These are phyloP conservation scores for Botrytis fabae DNA, from an alignment of 2,329 filamentous ascomycete species.

Conservation along the genomic window DNA sequence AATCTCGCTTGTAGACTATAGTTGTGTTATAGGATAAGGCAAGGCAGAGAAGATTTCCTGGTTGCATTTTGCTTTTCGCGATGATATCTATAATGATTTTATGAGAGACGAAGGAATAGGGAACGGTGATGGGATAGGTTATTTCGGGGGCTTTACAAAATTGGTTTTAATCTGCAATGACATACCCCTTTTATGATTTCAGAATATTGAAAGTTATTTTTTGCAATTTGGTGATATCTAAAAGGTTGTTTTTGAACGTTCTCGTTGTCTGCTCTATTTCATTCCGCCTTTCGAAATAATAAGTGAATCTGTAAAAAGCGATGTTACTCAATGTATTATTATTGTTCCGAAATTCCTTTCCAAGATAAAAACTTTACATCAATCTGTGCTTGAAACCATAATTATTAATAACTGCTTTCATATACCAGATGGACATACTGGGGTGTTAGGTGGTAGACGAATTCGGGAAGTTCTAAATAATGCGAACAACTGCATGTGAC, in stretches of 20 bases:
- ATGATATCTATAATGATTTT: slow-evolving; percentile 16
- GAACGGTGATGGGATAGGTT: background rate
- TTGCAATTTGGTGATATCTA: background rate
- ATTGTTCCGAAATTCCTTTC: background rate
- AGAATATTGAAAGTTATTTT: background rate
- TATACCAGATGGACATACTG: background rate
- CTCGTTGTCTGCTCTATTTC: background rate
- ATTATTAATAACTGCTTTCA: background rate
- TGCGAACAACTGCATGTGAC: background rate
- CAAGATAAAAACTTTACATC: background rate
- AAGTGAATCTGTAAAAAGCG: background rate
- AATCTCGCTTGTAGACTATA: slow-evolving; percentile 22
- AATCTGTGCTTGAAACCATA: background rate
- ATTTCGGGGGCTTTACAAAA: background rate
- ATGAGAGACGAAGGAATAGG: background rate
- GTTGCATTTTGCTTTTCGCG: background rate
- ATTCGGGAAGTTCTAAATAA: slow-evolving; percentile 1
- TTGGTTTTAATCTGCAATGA: slow-evolving; percentile 12
- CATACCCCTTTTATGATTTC: slow-evolving; percentile 8
- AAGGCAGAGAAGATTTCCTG: background rate
- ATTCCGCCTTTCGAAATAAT: background rate
- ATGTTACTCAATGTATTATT: background rate
- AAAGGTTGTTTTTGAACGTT: background rate
- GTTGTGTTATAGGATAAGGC: background rate
- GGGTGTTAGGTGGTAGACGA: background rate